phyloP scores from a whole-genome alignment of 106 monocot species.

The Triglochin maritima region DNA sequence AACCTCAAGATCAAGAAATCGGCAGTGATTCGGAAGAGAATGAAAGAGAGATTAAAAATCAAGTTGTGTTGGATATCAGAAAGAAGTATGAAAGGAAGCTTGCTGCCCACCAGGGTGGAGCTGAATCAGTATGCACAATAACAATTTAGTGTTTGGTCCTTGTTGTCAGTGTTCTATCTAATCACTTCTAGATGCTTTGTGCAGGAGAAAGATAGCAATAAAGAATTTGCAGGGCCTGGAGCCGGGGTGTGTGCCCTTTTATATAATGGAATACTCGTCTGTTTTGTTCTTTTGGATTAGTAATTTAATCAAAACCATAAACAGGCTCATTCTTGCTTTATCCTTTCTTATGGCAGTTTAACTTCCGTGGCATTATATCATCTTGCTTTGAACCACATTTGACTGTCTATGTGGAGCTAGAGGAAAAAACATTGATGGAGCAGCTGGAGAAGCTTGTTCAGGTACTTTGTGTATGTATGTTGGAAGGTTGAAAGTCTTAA shows the following conservation, averaged over 20 bases:
- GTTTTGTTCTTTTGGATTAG: not conserved
- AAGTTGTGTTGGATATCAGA: conserved; percentile 81
- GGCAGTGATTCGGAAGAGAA: conserved; percentile 69
- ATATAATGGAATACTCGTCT: too few species aligned
- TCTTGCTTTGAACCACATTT: conserved; percentile 96
- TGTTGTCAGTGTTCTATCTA: conserved; percentile 1
- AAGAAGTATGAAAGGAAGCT: conserved; percentile 92
- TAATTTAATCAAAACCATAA: not conserved
- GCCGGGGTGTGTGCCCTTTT: conserved; percentile 55
- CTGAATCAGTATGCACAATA: conserved; percentile 39
- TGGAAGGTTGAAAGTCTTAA: too few species aligned
- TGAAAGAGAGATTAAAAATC: conserved; percentile 41
- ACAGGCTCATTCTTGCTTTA: not conserved
- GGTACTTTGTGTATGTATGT: conserved; percentile 23
- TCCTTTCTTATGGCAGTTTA: conserved; percentile 56
- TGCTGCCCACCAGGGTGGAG: conserved; percentile 41
- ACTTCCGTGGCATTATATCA: conserved; percentile 94
- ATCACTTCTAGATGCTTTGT: conserved; percentile 12
- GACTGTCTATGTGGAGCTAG: conserved; percentile 86
- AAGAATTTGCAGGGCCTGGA: conserved; percentile 52
- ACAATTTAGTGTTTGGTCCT: not conserved
- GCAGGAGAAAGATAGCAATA: conserved; percentile 69
- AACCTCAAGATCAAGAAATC: conserved; percentile 35
- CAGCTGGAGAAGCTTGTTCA: conserved; percentile 96
- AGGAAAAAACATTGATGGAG: conserved; percentile 97